Percentiles rank a stretch among this genome's conserved stretches.
Evolutionary conservation across 2,329 filamentous ascomycete species (phyloP).

Genomic region (Apiospora marii): DNA sequence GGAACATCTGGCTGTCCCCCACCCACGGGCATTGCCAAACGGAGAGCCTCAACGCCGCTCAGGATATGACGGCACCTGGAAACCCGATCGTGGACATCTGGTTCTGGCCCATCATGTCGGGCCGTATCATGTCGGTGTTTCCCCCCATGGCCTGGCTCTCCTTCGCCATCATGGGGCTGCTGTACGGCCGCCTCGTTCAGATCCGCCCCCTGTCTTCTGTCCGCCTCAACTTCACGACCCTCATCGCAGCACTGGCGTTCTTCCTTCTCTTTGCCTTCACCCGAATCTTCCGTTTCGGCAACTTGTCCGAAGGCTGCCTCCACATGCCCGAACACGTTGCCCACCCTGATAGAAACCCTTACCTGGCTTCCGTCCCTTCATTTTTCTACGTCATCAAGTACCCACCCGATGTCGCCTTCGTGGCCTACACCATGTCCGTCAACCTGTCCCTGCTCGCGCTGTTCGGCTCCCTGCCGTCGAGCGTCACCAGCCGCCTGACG

Average conservation of each 20-base stretch:
- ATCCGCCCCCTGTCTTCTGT: conserved; percentile 31
- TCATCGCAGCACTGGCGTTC: conserved; percentile 41
- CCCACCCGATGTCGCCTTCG: conserved; percentile 56
- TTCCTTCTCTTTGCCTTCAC: conserved; percentile 50
- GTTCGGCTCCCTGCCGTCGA: conserved; percentile 45
- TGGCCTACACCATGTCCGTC: conserved; percentile 48
- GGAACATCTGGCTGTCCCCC: conserved; percentile 56
- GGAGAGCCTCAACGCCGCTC: not conserved
- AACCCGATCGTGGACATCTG: conserved; percentile 46
- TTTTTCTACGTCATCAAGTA: conserved; percentile 59
- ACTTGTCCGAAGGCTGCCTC: conserved; percentile 53
- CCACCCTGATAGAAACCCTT: conserved; percentile 47
- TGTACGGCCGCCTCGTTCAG: conserved; percentile 51
- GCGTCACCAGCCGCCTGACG: conserved; percentile 40
- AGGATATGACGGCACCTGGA: not conserved
- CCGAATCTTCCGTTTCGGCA: conserved; percentile 50
- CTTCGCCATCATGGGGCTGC: conserved; percentile 52
- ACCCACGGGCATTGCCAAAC: conserved; percentile 46
- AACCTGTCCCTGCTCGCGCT: conserved; percentile 50
- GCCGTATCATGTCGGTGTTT: conserved; percentile 48
- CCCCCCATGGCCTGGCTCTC: conserved; percentile 57
- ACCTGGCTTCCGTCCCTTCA: conserved; percentile 48
- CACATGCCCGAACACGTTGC: conserved; percentile 48
- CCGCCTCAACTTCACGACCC: conserved; percentile 40
- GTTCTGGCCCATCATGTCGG: conserved; percentile 47